These are phyloP conservation scores for Thalassiosira mediterranea DNA, from an alignment of 352 stramenopile species.

Conservation along the genomic window DNA sequence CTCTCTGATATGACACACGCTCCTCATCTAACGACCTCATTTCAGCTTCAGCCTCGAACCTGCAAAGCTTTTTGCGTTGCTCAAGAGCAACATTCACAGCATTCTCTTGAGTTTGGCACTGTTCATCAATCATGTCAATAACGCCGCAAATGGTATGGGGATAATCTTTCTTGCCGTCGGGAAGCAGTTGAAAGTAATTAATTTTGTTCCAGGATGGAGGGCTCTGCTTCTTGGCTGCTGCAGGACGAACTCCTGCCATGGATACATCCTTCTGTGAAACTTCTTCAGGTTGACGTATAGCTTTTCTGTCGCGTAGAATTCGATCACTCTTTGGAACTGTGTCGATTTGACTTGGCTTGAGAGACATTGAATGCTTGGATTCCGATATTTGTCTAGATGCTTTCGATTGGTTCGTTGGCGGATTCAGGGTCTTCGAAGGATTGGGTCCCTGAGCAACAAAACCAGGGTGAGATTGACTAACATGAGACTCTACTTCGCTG, in stretches of 20 bases:
- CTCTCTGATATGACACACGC: conserved; percentile 51
- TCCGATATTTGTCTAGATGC: no score
- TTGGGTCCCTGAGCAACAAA: conserved; percentile 28
- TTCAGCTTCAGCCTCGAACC: conserved; percentile 43
- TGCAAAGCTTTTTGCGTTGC: conserved; percentile 54
- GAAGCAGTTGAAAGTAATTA: conserved; percentile 45
- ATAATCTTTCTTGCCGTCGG: conserved; percentile 54
- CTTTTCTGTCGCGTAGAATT: conserved; percentile 37
- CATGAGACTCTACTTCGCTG: conserved; percentile 37
- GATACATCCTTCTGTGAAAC: background rate
- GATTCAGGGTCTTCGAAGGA: conserved; percentile 3
- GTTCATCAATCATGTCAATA: conserved; percentile 55
- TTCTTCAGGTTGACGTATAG: background rate
- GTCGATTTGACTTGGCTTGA: conserved; percentile 1
- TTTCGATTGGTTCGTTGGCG: background rate
- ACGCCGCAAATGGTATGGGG: conserved; percentile 34
- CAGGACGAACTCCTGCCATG: conserved; percentile 1
- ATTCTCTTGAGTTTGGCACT: conserved; percentile 48
- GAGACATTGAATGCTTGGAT: no score
- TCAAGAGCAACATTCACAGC: conserved; percentile 34
- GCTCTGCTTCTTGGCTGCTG: conserved; percentile 12
- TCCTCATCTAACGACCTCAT: conserved; percentile 49
- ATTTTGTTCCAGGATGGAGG: conserved; percentile 43
- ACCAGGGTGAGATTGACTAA: conserved; percentile 28
- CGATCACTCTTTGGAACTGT: conserved; percentile 30